Evolutionary conservation across 2,329 filamentous ascomycete species (phyloP).

Genomic region (Nothopassalora personata): DNA sequence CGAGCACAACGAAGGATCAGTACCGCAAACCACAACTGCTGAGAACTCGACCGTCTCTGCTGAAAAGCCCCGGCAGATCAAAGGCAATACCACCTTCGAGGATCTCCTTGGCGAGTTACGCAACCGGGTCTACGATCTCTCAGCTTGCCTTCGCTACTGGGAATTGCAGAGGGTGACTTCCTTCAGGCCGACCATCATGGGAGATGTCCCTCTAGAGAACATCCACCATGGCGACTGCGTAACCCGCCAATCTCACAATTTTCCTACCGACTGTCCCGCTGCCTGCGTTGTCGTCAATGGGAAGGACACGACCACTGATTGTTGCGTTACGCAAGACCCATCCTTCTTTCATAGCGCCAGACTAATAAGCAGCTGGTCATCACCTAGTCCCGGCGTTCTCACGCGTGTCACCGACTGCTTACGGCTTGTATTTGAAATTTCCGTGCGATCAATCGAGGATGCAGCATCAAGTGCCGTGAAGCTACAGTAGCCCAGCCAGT

Average conservation of each 20-base stretch:
- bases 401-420: no score
- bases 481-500: neutral
- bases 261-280: neutral
- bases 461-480: neutral
- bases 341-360: neutral
- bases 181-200: neutral
- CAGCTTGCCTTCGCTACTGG: neutral
- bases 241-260: no score
- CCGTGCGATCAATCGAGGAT: neutral
- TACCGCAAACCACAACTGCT: neutral
- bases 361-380: neutral
- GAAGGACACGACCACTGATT: neutral
- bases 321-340: neutral
- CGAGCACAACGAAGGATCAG: neutral
- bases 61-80: neutral
- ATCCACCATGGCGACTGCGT: no score
- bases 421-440: no score
- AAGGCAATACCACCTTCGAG: neutral
- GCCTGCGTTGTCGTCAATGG: neutral
- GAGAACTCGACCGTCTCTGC: neutral
- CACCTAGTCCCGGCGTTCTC: no score
- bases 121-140: neutral
- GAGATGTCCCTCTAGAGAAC: neutral
- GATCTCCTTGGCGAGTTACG: neutral
- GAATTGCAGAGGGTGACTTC: neutral